Evolutionary conservation across 306 rosid species (phyloP).

Genomic region (Medicago arabica): DNA sequence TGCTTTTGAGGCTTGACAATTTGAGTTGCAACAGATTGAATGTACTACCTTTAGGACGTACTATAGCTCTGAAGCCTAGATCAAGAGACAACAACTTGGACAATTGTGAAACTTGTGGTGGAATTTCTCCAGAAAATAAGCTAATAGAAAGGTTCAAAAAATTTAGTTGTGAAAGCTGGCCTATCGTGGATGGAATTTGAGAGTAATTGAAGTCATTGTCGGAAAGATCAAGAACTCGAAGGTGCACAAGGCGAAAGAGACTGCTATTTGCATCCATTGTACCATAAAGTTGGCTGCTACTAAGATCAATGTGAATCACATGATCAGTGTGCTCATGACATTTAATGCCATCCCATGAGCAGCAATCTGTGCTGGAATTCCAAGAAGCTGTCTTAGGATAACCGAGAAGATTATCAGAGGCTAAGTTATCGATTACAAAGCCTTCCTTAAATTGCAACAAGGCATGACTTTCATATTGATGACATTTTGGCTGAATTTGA

Average conservation of each 20-base stretch:
- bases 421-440: conserved; percentile 3
- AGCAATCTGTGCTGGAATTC: conserved; percentile 38
- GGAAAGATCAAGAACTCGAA: conserved; percentile 36
- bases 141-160: conserved; percentile 16
- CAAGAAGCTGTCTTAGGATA: conserved; percentile 42
- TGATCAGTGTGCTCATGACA: conserved; percentile 35
- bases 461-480: conserved; percentile 29
- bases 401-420: conserved; percentile 18
- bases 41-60: neutral
- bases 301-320: conserved; percentile 36
- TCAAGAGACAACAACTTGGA: conserved; percentile 29
- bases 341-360: conserved; percentile 43
- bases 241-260: conserved; percentile 15
- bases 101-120: conserved; percentile 34
- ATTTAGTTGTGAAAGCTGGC: conserved; percentile 18
- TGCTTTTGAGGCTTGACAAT: conserved; percentile 22
- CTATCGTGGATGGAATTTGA: conserved; percentile 42
- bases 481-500: neutral
- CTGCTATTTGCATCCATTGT: conserved; percentile 20
- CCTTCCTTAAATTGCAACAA: conserved; percentile 37
- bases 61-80: neutral
- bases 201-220: conserved; percentile 43
- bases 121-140: conserved; percentile 22
- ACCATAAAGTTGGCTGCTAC: conserved; percentile 39
- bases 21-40: conserved; percentile 8